A percentile compares a stretch with the other conserved stretches of the same genome.
Conservation (phyloP, 2,329 filamentous ascomycete genomes). For the Madurella mycetomatis region DNA sequence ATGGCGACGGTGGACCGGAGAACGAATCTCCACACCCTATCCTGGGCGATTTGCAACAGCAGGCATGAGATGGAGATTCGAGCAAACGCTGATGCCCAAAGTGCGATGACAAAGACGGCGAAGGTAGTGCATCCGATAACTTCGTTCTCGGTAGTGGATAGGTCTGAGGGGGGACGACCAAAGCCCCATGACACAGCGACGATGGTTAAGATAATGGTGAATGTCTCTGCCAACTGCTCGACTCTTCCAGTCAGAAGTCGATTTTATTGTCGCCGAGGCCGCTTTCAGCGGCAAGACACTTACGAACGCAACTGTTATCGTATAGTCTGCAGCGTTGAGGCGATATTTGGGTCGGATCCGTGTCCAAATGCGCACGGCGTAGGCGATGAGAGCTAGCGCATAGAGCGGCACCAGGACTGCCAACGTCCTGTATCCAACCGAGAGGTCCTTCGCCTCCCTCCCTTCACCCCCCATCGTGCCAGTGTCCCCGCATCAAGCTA, state of each 20-base stretch:
- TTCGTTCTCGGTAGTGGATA: neutral
- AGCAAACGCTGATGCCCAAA: slow-evolving; percentile 5
- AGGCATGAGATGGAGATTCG: slow-evolving; percentile 5
- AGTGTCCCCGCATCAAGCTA: too few species aligned
- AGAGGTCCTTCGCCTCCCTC: neutral
- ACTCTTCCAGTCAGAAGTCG: neutral
- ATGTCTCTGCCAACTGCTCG: neutral
- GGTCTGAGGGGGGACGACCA: neutral
- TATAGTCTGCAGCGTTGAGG: slow-evolving; percentile 5
- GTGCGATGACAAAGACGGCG: neutral
- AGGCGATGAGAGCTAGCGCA: slow-evolving; percentile 1
- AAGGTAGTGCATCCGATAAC: neutral
- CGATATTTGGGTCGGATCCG: slow-evolving; percentile 1
- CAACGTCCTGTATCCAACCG: neutral
- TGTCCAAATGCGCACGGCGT: slow-evolving; percentile 2
- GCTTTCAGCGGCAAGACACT: neutral
- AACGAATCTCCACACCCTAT: neutral
- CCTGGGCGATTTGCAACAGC: slow-evolving; percentile 2
- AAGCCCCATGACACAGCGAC: neutral
- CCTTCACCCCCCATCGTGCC: too few species aligned
- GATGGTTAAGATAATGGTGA: neutral
- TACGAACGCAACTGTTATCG: slow-evolving; percentile 5
- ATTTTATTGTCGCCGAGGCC: too few species aligned
- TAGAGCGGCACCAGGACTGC: slow-evolving; percentile 5
- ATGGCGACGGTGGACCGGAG: slow-evolving; percentile 3